A percentile compares a stretch with the other conserved stretches of the same genome.
Conservation (phyloP, 495 filamentous ascomycete genomes). For the Paragyromitra xinjiangensis region DNA sequence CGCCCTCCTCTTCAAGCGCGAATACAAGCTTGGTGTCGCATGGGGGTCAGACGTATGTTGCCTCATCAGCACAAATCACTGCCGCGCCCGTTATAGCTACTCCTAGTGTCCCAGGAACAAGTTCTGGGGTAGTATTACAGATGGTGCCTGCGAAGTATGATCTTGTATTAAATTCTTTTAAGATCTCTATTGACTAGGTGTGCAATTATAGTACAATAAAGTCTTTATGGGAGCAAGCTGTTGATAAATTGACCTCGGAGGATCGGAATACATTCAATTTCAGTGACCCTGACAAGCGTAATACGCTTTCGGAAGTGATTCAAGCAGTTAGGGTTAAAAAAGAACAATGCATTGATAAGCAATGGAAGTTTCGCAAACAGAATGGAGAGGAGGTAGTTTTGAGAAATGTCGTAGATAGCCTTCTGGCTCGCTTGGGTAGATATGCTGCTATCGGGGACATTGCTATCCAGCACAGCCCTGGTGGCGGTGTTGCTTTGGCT, state of each 20-base stretch:
- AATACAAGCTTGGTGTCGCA: no score
- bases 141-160: neutral
- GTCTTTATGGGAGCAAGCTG: conserved; percentile 18
- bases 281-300: neutral
- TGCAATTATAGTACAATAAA: neutral
- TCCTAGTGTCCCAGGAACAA: neutral
- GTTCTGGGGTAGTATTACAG: neutral
- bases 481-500: conserved; percentile 60
- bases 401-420: neutral
- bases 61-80: no score
- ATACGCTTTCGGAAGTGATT: conserved; percentile 14
- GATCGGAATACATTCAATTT: conserved; percentile 15
- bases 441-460: conserved; percentile 61
- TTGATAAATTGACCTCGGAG: conserved; percentile 11
- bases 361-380: conserved; percentile 11
- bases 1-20: no score
- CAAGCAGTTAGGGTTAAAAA: neutral
- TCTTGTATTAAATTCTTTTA: neutral
- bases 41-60: no score
- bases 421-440: conserved; percentile 56
- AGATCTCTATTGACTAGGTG: neutral
- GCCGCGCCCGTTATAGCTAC: no score
- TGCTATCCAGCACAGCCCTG: conserved; percentile 59
- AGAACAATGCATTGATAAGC: conserved; percentile 4
- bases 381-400: neutral